Base-by-base conservation (phyloP, 768 basidiomycete species). In the Sistotremastrum suecicum region DNA sequence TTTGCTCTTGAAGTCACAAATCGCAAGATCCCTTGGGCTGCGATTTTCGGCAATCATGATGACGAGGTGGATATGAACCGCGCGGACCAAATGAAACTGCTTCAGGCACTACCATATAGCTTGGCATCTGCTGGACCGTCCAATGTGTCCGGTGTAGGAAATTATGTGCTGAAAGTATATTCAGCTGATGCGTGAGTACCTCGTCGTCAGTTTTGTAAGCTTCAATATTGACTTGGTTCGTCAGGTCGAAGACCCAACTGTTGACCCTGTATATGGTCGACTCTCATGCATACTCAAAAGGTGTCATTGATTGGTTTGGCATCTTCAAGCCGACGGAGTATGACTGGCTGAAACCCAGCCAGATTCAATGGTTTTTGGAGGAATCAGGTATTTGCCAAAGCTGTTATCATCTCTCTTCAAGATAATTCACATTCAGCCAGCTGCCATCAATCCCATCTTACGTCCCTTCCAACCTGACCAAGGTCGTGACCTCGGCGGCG, bases 21-120 rank as follows among this genome's bases (percentile, higher is more conserved):
- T 8, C 73, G 79, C 41, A 62, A 71, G 20, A 82, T 94, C 35
- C 85, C 92, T 0, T 99, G 92, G 92, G 77, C 88, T 3, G 83
- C 80, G 0, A 73, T 97, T 2, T 92, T 97, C 60, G 94, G 94
- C 1, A 97, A 99, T 56, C 94, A 99, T 60, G 94, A 97, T 53
- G 74, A 77, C 39, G 83, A 91, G 49, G 70, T 76, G 42, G 83
- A 80, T 9, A 53, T 69, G 53, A 53, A 64, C 31, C 77, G 80
- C 51, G 74, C 70, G 32, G 71, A 76, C 11, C 87, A 92, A 55
- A 57, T 88, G 48, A 65, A 67, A 49, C 62, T 80, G 53, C 74
- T 90, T 75, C 78, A 82, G 57, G 72, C 66, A 1, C 66, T 97
- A 48, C 94, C 94, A 0, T 95, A 91, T 57, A 90, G 80, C 44